Base-by-base conservation (phyloP, 805 yeast species). In the Pichia cabralensis region DNA sequence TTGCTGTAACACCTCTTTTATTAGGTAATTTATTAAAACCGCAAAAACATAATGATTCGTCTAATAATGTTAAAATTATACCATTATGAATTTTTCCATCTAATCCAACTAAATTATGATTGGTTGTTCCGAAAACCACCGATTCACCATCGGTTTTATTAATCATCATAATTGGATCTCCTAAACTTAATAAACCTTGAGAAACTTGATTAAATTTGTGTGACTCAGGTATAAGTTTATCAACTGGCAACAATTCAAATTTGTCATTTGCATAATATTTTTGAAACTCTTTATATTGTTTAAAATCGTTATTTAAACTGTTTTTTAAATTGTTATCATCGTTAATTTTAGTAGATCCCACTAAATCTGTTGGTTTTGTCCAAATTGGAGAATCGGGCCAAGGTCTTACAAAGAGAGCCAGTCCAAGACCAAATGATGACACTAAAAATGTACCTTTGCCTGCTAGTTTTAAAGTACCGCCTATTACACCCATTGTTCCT, bases 1-100 rank as follows among this genome's bases (percentile, higher is more conserved):
- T 69, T 0, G 95, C 98, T 1, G 98, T 89, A 17, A 92, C 95
- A 11, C 97, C 98, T 33, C 80, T 66, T 36, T 75, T 70, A 38
- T 76, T 74, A 1, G 97, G 97, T 10, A 89, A 62, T 19, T 69
- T 60, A 3, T 84, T 75, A 52, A 86, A 89, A 12, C 96, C 97
- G 49, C 94, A 81, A 28, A 75, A 66, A 48, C 95, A 84, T 20
- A 89, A 60, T 0, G 80, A 79, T 52, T 88, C 96, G 56, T 89
- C 97, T 34, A 89, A 41, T 11, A 89, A 54, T 2, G 94, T 76
- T 2, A 94, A 69, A 5, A 83, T 57, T 3, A 88, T 65, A 3
- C 96, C 96, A 47, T 81, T 80, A 52, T 85, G 95, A 14, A 89
- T 71, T 34, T 74, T 73, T 1, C 83, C 83, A 31, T 77, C 80